Evolutionary conservation across 2,329 filamentous ascomycete genomes (phyloP).

Genomic region (Zymoseptoria brevis): DNA sequence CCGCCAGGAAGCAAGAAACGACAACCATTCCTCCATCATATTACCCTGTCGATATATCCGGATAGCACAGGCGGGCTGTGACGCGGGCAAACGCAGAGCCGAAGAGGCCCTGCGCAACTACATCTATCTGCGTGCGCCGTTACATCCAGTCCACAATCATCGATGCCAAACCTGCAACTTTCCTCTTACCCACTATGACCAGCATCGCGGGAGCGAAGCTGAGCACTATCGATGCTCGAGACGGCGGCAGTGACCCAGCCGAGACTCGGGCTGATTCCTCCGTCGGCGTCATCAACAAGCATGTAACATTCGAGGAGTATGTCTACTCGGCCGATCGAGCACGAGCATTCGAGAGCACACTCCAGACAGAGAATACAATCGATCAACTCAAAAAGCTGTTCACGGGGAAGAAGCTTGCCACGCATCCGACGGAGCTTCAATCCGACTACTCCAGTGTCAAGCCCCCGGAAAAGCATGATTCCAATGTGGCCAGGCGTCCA

Average conservation of each 20-base stretch:
- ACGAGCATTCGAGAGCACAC: conserved; percentile 9
- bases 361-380: conserved; percentile 2
- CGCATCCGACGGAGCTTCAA: not conserved
- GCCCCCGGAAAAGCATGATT: conserved; percentile 4
- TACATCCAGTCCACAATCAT: not conserved
- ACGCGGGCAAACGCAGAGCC: not conserved
- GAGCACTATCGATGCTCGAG: not conserved
- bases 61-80: not conserved
- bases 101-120: not conserved
- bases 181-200: not conserved
- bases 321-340: conserved; percentile 10
- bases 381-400: conserved; percentile 3
- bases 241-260: not conserved
- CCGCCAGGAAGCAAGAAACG: not conserved
- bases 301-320: conserved; percentile 12
- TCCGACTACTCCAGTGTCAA: not conserved
- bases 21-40: not conserved
- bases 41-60: not conserved
- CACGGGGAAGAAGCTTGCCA: conserved; percentile 3
- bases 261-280: not conserved
- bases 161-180: not conserved
- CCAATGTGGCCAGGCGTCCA: conserved; percentile 1
- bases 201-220: not conserved
- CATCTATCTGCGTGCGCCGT: not conserved
- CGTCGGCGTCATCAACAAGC: conserved; percentile 1